Conservation (phyloP, 257 asterid genomes). For the Ligustrum vulgare region DNA sequence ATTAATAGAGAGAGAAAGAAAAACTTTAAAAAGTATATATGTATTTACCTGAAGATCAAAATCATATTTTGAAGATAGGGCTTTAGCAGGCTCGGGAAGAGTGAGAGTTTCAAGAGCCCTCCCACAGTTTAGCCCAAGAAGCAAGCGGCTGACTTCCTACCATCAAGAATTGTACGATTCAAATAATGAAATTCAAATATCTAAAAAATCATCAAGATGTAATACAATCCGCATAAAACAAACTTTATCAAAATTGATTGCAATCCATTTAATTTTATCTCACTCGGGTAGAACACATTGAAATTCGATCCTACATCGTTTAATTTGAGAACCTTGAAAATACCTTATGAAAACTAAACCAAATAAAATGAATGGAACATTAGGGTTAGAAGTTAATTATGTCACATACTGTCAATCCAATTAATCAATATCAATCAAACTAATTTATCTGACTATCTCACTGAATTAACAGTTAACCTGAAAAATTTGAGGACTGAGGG, state of each 20-base stretch:
- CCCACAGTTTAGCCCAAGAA: constrained; percentile 84
- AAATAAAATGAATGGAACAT: neutral
- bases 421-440: neutral
- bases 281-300: neutral
- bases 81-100: constrained; percentile 51
- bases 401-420: neutral
- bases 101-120: constrained; percentile 46
- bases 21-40: neutral
- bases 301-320: neutral
- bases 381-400: neutral
- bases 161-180: neutral
- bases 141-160: constrained; percentile 83
- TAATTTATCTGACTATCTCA: neutral
- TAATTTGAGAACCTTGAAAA: neutral
- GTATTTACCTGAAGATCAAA: constrained; percentile 84
- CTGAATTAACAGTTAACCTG: constrained; percentile 48
- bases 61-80: constrained; percentile 61
- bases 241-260: neutral
- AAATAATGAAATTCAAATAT: neutral
- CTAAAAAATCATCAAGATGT: neutral
- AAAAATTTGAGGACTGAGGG: constrained; percentile 67
- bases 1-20: too few relatives aligned
- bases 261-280: neutral
- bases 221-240: neutral
- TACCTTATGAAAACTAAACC: neutral